Evolutionary conservation across 768 basidiomycete species (phyloP).

Genomic region (Brasilioporus rufonigricans): DNA sequence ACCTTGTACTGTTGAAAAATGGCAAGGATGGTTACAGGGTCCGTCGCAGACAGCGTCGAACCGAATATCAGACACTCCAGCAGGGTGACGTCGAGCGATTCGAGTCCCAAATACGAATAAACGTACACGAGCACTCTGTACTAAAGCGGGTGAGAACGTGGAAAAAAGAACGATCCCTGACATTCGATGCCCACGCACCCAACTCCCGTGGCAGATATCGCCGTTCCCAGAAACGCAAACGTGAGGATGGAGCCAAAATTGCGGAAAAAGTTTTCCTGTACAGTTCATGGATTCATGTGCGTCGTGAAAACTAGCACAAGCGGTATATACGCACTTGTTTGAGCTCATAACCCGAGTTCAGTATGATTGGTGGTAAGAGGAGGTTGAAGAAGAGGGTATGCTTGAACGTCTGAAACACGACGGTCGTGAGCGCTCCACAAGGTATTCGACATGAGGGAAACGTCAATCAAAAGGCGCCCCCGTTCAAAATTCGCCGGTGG

Average conservation of each 20-base stretch:
- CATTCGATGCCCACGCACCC: constrained; percentile 57
- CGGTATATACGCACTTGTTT: constrained; percentile 65
- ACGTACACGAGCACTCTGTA: constrained; percentile 89
- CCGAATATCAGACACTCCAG: constrained; percentile 97
- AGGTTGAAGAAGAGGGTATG: constrained; percentile 98
- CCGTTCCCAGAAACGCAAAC: constrained; percentile 93
- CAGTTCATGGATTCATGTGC: background rate
- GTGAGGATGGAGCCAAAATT: constrained; percentile 96
- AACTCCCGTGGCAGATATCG: constrained; percentile 93
- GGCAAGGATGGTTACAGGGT: constrained; percentile 95
- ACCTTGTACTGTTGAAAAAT: constrained; percentile 99
- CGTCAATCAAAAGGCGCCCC: background rate
- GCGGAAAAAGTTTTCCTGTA: constrained; percentile 95
- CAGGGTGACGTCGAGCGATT: constrained; percentile 79
- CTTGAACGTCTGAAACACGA: constrained; percentile 73
- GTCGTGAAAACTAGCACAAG: background rate
- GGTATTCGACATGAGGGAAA: background rate
- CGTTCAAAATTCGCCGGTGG: background rate
- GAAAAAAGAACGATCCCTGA: background rate
- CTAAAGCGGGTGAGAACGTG: constrained; percentile 46
- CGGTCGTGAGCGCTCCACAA: constrained; percentile 7
- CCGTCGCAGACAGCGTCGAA: constrained; percentile 94
- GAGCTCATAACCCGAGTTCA: constrained; percentile 97
- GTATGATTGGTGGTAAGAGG: constrained; percentile 95
- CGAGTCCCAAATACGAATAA: constrained; percentile 90